Percentiles rank a stretch among this genome's conserved stretches.
These are phyloP conservation scores for Emmonsia crescens DNA, from an alignment of 2,329 filamentous ascomycete genomes.

Conservation along the genomic window DNA sequence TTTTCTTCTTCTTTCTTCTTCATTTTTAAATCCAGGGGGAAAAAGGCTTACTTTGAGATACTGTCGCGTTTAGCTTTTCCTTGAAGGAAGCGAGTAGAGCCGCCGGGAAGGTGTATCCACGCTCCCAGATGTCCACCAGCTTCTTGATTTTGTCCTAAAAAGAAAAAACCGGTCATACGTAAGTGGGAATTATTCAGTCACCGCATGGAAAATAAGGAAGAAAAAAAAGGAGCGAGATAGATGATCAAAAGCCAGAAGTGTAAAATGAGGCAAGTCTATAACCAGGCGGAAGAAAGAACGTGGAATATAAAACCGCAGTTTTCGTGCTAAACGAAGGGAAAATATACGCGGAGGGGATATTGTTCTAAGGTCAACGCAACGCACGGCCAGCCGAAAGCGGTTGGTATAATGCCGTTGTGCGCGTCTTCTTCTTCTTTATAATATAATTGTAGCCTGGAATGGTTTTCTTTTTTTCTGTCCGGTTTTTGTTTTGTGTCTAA, in stretches of 20 bases:
- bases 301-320: not conserved
- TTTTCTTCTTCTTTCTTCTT: not conserved
- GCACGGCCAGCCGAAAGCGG: not conserved
- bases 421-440: not conserved
- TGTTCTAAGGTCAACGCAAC: not conserved
- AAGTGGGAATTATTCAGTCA: conserved; percentile 36
- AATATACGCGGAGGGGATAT: conserved; percentile 2
- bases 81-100: conserved; percentile 75
- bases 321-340: not conserved
- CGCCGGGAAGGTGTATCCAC: conserved; percentile 77
- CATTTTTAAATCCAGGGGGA: conserved; percentile 9
- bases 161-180: conserved; percentile 34
- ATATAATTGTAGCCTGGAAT: not conserved
- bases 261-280: conserved; percentile 6
- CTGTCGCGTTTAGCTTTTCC: conserved; percentile 57
- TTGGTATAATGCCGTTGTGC: not conserved
- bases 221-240: not conserved
- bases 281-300: not conserved
- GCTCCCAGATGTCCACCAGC: conserved; percentile 95
- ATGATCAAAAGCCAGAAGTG: conserved; percentile 4
- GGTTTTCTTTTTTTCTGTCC: not conserved
- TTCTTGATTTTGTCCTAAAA: conserved; percentile 91
- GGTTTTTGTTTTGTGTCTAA: conserved; percentile 10
- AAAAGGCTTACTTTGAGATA: conserved; percentile 52
- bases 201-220: conserved; percentile 1